Evolutionary conservation across 306 rosid species (phyloP).

Genomic region (Dalbergia cochinchinensis): DNA sequence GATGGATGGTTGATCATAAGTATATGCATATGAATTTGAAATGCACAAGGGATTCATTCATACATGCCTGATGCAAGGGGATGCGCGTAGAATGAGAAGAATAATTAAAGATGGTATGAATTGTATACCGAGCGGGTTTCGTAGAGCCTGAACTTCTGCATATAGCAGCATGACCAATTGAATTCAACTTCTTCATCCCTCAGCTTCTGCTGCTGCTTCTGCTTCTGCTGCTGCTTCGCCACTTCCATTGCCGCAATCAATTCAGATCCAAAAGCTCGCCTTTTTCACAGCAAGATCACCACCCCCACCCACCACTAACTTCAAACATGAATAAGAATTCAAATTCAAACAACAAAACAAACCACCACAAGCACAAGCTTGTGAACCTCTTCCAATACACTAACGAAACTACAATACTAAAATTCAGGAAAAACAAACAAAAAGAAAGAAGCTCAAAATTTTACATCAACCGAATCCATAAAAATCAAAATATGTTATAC

Average conservation of each 20-base stretch:
- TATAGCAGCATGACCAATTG: background rate
- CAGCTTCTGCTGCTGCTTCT: background rate
- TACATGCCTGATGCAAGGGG: background rate
- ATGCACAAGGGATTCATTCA: background rate
- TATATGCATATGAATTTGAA: too few relatives aligned
- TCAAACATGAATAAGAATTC: background rate
- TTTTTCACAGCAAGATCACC: background rate
- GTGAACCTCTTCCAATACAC: background rate
- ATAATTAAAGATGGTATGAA: background rate
- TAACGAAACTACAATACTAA: background rate
- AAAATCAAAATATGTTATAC: background rate
- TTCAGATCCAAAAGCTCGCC: background rate
- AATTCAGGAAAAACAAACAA: too few relatives aligned
- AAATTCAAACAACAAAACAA: background rate
- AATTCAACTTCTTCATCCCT: background rate
- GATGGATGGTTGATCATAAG: too few relatives aligned
- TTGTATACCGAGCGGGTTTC: background rate
- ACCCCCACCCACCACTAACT: background rate
- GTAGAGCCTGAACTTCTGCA: conserved; percentile 11
- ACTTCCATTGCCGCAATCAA: background rate
- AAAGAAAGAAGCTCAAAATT: background rate
- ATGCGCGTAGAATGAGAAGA: background rate
- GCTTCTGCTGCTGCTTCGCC: background rate
- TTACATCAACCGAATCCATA: background rate
- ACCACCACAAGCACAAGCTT: background rate